Evolutionary conservation across 148 eudicot genomes (phyloP), one percentile per base, ranked within the genome.

Genomic region (Polygonum maritimum): DNA sequence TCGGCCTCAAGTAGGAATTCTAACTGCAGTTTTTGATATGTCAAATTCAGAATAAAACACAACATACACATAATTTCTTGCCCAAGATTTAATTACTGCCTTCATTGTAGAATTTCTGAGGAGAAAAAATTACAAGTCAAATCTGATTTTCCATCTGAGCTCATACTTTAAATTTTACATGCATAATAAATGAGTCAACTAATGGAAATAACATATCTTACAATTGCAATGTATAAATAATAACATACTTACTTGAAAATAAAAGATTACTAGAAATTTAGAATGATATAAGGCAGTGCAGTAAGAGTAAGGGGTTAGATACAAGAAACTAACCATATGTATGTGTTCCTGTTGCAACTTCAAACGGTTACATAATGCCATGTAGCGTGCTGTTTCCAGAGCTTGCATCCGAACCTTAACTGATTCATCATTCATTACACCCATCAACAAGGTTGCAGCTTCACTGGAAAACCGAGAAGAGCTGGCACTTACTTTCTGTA

Each of bases 341-440:
- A 92, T 74, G 72, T 84, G 92, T 36, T 75, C 80, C 78, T 89
- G 89, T 85, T 88, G 86, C 83, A 90, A 82, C 86, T 82, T 90
- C 74, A 88, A 82, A 80, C 51, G 79, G 79, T 81, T 83, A 76
- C 69, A 80, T 75, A 58, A 76, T 72, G 83, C 90, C 86, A 94
- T 84, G 75, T 82, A 85, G 78, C 80, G 88, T 83, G 92, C 74
- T 65, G 96, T 86, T 73, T 88, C 87, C 82, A 94, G 67, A 58
- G 84, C 92, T 79, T 87, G 89, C 79, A 89, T 73, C 69, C 92
- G 79, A 78, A 92, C 97, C 78, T 73, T 78, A 65, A 80, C 72
- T 14, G 98, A 88, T 82, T 90, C 98, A 85, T 92, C 98, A 84
- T 89, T 92, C 80, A 92, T 79, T 84, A 89, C 79, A 80, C 87